Conservation (phyloP, 2,329 filamentous ascomycete genomes). For the Fusarium sp. region DNA sequence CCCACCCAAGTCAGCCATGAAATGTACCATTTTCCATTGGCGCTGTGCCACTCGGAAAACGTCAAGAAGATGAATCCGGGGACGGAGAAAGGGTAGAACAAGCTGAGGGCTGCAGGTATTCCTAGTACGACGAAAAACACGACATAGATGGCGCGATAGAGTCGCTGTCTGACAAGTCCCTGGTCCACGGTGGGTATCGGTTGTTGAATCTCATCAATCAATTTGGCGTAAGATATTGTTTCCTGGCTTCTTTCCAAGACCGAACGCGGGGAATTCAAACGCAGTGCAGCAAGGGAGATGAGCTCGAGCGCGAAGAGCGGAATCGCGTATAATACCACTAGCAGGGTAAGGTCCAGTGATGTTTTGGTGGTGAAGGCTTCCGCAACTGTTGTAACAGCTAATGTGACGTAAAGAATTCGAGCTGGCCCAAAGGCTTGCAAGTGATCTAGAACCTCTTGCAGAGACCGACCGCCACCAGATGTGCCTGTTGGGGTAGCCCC, state of each 20-base stretch:
- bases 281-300: not conserved
- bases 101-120: not conserved
- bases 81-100: not conserved
- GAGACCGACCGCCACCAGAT: no score
- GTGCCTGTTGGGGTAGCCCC: not conserved
- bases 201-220: not conserved
- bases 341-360: not conserved
- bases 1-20: not conserved
- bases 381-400: not conserved
- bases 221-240: not conserved
- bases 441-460: not conserved
- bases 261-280: not conserved
- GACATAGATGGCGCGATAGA: not conserved
- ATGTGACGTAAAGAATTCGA: not conserved
- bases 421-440: not conserved
- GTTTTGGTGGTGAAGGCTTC: not conserved
- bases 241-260: not conserved
- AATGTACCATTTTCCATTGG: not conserved
- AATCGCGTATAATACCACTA: not conserved
- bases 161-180: not conserved
- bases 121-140: not conserved
- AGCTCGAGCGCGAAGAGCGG: not conserved
- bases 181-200: not conserved
- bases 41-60: not conserved
- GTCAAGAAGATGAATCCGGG: not conserved